Base-by-base conservation (phyloP, 2,329 filamentous ascomycete genomes). In the Moelleriella libera region DNA sequence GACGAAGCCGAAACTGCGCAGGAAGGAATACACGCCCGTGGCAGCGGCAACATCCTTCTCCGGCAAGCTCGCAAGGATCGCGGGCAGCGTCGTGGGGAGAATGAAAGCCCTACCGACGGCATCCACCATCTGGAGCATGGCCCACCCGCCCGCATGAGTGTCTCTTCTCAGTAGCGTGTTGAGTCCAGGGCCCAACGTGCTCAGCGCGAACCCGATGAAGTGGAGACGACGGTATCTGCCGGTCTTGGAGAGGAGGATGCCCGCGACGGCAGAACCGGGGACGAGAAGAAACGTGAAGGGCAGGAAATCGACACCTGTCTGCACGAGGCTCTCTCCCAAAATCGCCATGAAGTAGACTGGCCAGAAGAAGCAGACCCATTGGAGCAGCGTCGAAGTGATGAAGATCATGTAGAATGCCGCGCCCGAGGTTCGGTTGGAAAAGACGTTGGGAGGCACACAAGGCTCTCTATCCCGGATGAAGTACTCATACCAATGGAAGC, bases 311-410 rank as follows among this genome's bases (percentile, higher is more conserved):
- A 42, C 41, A 2, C 41, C 41, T 2, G 41, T 11, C 10, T 11
- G 41, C 10, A 28, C 7, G 48, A 47, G 58, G 49, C 49, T 53
- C 5, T 58, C 53, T 4, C 51, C 48, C 1, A 57, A 55, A 0
- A 71, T 63, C 2, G 58, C 60, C 47, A 70, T 67, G 51, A 70
- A 70, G 54, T 70, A 72, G 6, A 71, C 50, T 0, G 68, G 66
- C 1, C 68, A 49, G 49, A 68, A 68, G 54, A 60, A 64, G 39
- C 57, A 50, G 10, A 58, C 51, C 55, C 62, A 64, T 30, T 60
- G 45, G 5, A 50, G 12, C 10, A 49, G 14, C 10, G 51, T 45
- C 39, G 45, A 47, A 39, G 28, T 32, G 14, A 44, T 43, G 41
- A 50, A 50, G 9, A 43, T 48, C 11, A 50, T n/a, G n/a, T 29